A percentile compares a stretch with the other conserved stretches of the same genome.
These are phyloP conservation scores for Thermothielavioides terrestris DNA, from an alignment of 495 filamentous ascomycete genomes.

Conservation along the genomic window DNA sequence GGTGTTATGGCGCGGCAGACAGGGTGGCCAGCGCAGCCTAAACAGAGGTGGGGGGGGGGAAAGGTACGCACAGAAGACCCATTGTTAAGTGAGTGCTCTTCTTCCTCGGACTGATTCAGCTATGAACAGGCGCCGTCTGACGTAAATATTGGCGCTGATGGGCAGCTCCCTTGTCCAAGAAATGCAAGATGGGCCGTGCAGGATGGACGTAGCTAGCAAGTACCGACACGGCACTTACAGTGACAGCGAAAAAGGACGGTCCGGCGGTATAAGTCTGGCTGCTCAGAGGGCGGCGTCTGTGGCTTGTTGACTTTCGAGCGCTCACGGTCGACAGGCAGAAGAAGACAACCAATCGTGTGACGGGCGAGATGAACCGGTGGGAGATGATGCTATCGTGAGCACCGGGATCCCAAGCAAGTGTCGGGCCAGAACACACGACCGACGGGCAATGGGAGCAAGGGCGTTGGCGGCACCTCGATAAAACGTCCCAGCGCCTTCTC, in stretches of 20 bases:
- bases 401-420: no score
- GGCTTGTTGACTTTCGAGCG: neutral
- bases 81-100: slow-evolving; percentile 11
- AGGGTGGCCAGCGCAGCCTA: neutral
- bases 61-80: slow-evolving; percentile 29
- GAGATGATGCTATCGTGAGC: slow-evolving; percentile 8
- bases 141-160: neutral
- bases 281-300: no score
- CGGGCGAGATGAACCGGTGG: neutral
- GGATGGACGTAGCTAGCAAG: neutral
- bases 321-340: neutral
- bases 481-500: neutral
- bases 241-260: neutral
- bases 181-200: no score
- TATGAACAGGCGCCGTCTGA: neutral
- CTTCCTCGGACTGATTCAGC: neutral
- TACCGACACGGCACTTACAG: neutral
- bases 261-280: neutral
- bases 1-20: neutral
- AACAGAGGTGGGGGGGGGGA: neutral
- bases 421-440: no score
- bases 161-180: no score
- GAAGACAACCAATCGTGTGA: neutral
- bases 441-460: no score
- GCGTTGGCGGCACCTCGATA: neutral